Base-by-base conservation (phyloP, 2,329 filamentous ascomycete species). In the Colletotrichum magnum region DNA sequence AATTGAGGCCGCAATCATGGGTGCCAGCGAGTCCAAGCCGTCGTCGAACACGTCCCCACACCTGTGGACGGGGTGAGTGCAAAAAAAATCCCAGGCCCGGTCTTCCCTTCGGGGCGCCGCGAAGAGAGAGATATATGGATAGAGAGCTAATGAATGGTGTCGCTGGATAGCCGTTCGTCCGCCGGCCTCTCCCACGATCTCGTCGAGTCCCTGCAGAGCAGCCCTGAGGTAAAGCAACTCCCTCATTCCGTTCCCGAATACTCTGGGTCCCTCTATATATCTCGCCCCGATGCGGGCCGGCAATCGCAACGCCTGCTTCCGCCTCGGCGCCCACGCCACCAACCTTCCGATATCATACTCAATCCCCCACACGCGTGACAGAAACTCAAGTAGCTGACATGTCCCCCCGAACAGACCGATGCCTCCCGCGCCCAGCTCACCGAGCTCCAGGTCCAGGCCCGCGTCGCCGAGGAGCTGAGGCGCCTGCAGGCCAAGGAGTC, bases 391-490 rank as follows among this genome's bases (percentile, higher is more conserved):
- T 12, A 36, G 61, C 66, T 69, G 18, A 65, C 54, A 9, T 18
- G 15, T 32, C 21, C 6, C 41, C 50, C 16, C 39, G 2, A 39
- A 21, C 79, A 98, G 95, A 95, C 93, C 82, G 95, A 98, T 84
- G 90, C 91, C 69, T 95, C 94, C 73, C 94, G 95, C 79, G 88
- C 92, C 76, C 93, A 93, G 83, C 86, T 91, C 77, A 85, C 94
- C 80, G 95, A 98, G 84, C 90, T 96, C 72, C 92, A 95, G 76
- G 91, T 97, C 80, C 95, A 98, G 85, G 85, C 89, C 78, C 95
- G 95, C 81, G 94, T 98, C 70, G 90, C 92, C 76, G 87, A 90
- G 76, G 95, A 98, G 83, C 93, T 98, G 73, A 90, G 92, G 81
- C 91, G 91, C 75, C 89, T 97, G 72, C 91, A 91, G 79, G 87